Percentiles rank a stretch among this genome's conserved stretches.
phyloP scores from a whole-genome alignment of 2,329 filamentous ascomycete genomes.

The Orbilia ellipsospora region DNA sequence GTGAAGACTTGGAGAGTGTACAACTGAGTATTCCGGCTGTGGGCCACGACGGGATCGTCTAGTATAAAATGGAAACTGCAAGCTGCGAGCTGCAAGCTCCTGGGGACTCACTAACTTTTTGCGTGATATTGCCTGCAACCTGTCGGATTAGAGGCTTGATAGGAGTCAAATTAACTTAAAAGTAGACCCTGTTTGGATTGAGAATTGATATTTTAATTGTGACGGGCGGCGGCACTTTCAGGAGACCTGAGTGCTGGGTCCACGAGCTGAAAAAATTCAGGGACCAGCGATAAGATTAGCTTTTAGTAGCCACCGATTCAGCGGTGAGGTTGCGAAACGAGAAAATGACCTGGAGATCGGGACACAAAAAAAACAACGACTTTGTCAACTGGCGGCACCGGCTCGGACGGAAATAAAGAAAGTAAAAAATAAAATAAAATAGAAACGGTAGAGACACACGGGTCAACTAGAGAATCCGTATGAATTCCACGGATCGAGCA shows the following conservation, averaged over 20 bases:
- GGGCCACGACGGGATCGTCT: conserved; percentile 17
- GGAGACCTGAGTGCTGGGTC: conserved; percentile 19
- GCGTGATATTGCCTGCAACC: conserved; percentile 9
- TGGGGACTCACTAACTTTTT: not conserved
- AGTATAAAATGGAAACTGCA: conserved; percentile 30
- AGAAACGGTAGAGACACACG: not conserved
- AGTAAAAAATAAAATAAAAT: not conserved
- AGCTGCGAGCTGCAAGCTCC: conserved; percentile 12
- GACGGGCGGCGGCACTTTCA: conserved; percentile 5
- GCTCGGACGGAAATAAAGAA: not conserved
- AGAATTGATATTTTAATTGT: conserved; percentile 16
- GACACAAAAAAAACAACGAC: conserved; percentile 12
- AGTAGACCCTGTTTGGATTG: not conserved
- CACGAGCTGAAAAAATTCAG: conserved; percentile 4
- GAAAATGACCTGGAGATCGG: conserved; percentile 43
- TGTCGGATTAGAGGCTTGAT: conserved; percentile 5
- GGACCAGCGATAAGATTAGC: conserved; percentile 34
- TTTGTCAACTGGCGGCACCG: not conserved
- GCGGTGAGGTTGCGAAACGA: conserved; percentile 29
- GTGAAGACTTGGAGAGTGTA: conserved; percentile 16
- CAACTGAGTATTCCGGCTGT: conserved; percentile 22
- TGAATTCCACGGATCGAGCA: not conserved
- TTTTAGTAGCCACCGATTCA: conserved; percentile 30
- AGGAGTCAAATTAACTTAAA: not conserved
- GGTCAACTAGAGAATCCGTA: no score